Base-by-base conservation (phyloP, 352 stramenopile genomes). In the Pythium utonaiense region DNA sequence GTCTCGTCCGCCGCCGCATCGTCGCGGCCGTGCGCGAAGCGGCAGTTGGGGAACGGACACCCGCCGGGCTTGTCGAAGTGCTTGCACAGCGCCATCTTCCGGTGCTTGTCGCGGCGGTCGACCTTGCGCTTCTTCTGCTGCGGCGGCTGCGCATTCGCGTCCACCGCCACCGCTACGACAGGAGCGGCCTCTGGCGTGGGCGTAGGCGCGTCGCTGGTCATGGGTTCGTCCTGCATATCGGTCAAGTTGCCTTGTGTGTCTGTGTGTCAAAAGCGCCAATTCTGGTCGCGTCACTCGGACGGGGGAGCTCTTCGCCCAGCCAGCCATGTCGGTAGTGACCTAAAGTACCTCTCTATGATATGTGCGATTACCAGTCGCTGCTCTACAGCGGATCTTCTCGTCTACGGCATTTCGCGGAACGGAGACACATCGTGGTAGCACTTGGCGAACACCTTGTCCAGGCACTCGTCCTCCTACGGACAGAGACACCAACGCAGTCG, bases 381-480 rank as follows among this genome's bases (percentile, higher is more conserved):
- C 53, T 45, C 30, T 47, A 34, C n/a, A n/a, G n/a, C n/a, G n/a
- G 19, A 47, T 24, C 17, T n/a, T 10, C 12, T 50, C 13, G 31
- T 47, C 61, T 79, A 93, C 21, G 86, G 86, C 50, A 95, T 93
- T 67, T 94, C 84, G 47, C 81, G 81, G 71, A 74, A 95, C 45
- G 86, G 86, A 3, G 81, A 77, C 58, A 86, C 82, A 60, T 95
- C 86, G 57, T 85, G 75, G 73, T 95, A 95, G 78, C 86, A 95
- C 31, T 74, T 81, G 21, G 91, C 74, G 49, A 94, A 92, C 13
- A 93, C 75, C 60, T 92, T 89, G 58, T 93, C 81, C 25, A 94
- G 75, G 70, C 81, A 91, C 64, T 92, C 85, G 70, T 91, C 80
- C 61, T 88, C 85, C 81, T 95, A 54, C 9, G n/a, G n/a, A n/a